Evolutionary conservation across 805 yeast species (phyloP), one percentile per base, ranked within the genome.

Genomic region (Clavispora asparagi): DNA sequence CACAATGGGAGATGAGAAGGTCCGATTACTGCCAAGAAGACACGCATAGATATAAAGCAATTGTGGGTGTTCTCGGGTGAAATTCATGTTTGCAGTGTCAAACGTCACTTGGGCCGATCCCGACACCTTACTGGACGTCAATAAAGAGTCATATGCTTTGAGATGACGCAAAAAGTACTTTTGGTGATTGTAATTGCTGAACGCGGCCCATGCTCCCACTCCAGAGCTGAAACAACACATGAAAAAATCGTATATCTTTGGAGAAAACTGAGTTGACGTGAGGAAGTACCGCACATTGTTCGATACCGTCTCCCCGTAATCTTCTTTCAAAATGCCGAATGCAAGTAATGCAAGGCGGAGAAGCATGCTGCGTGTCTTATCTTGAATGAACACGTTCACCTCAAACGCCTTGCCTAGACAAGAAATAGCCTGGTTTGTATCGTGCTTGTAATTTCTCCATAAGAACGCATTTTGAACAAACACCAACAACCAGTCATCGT

Each of bases 81-180:
- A 47, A 12, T 47, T 52, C 6, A 51, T 63, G 38, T 67, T 64
- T 26, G 79, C 71, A n/a, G 71, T 65, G 49, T 74, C 77, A 38
- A 83, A 80, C 0, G 79, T 70, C 11, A 88, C 75, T 4, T 83
- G 83, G 0, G 96, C 94, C 73, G 87, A 88, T 1, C 97, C 97
- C 2, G 79, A 68, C 16, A 89, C 79, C 38, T 74, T 77, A 2
- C 59, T 56, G 9, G 72, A 65, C 9, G 69, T 71, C 28, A 81
- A 74, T 13, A 85, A 58, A 2, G 94, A 79, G 61, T 94, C 99
- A 61, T 79, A 82, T 0, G 96, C 95, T 60, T 92, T 94, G 52
- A 92, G 72, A 56, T 91, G 97, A 54, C 99, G 80, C 49, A 94
- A 68, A 51, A 92, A 83, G 60, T 82, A 92, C 62, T 94, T 94